Evolutionary conservation across 371 early-diverging fungal species (phyloP).

Genomic region (Coemansia sp.): DNA sequence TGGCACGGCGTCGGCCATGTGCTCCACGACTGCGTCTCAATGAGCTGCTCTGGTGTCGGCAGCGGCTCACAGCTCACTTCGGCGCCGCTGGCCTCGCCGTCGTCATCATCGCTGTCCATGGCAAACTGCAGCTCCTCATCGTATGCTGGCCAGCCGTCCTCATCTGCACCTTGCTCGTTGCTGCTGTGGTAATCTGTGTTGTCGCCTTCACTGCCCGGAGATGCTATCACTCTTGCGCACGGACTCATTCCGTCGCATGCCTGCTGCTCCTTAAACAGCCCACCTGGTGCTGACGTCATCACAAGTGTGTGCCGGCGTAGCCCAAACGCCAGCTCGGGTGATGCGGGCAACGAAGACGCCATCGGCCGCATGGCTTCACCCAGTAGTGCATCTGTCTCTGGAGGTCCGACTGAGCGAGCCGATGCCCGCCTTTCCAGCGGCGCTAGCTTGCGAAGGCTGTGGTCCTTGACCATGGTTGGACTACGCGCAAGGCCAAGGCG

Average conservation of each 20-base stretch:
- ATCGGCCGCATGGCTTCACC: constrained; percentile 9
- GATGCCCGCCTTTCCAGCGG: constrained; percentile 18
- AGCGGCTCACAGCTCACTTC: constrained; percentile 25
- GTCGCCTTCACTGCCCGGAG: background rate
- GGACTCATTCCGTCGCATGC: background rate
- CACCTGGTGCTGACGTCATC: constrained; percentile 8
- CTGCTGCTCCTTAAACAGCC: background rate
- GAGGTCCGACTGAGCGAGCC: constrained; percentile 7
- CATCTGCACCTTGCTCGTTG: background rate
- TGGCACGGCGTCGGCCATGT: constrained; percentile 53
- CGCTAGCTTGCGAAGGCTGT: constrained; percentile 8
- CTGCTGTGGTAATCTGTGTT: background rate
- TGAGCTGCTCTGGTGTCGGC: constrained; percentile 50
- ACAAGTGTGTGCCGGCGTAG: background rate
- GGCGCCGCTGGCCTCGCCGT: background rate
- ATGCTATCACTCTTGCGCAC: background rate
- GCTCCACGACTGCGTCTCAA: constrained; percentile 48
- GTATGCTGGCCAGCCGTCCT: background rate
- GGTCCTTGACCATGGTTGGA: constrained; percentile 18
- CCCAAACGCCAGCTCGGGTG: constrained; percentile 13
- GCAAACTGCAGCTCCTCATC: background rate
- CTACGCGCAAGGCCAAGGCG: constrained; percentile 17
- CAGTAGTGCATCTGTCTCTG: background rate
- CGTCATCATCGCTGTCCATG: background rate
- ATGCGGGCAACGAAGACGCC: constrained; percentile 14